A percentile compares a stretch with the other conserved stretches of the same genome.
Evolutionary conservation across 768 basidiomycete species (phyloP).

Genomic region (Sarcodon sp.): DNA sequence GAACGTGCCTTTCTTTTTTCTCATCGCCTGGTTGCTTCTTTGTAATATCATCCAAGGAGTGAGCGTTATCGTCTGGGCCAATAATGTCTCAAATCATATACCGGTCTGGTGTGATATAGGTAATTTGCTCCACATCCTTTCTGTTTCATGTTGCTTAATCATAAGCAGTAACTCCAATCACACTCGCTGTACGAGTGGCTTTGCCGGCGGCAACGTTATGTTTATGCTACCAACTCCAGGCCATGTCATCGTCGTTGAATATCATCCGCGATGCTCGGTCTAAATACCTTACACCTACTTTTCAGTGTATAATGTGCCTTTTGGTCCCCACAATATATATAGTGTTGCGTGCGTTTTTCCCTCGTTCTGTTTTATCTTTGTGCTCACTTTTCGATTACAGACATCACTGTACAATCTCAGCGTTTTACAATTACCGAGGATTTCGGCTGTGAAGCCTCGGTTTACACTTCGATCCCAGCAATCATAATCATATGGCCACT

Average conservation of each 20-base stretch:
- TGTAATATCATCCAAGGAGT: conserved; percentile 22
- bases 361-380: not conserved
- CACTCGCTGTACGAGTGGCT: not conserved
- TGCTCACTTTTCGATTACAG: conserved; percentile 7
- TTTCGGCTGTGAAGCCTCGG: conserved; percentile 16
- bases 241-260: not conserved
- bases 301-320: conserved; percentile 12
- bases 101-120: conserved; percentile 27
- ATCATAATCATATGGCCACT: conserved; percentile 32
- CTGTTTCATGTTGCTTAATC: conserved; percentile 1
- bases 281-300: conserved; percentile 12
- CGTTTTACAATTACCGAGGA: conserved; percentile 18
- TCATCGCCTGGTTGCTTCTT: conserved; percentile 18
- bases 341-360: conserved; percentile 17
- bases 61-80: conserved; percentile 20
- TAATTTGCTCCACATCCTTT: conserved; percentile 7
- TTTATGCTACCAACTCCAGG: not conserved
- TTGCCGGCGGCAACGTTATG: not conserved
- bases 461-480: conserved; percentile 23
- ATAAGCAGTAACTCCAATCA: conserved; percentile 7
- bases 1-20: conserved; percentile 16
- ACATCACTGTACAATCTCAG: conserved; percentile 19
- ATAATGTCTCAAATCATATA: conserved; percentile 9
- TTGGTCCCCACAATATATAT: conserved; percentile 17
- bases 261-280: not conserved